Evolutionary conservation across 208 protist genomes (phyloP).

Genomic region (Acanthamoeba pearcei): DNA sequence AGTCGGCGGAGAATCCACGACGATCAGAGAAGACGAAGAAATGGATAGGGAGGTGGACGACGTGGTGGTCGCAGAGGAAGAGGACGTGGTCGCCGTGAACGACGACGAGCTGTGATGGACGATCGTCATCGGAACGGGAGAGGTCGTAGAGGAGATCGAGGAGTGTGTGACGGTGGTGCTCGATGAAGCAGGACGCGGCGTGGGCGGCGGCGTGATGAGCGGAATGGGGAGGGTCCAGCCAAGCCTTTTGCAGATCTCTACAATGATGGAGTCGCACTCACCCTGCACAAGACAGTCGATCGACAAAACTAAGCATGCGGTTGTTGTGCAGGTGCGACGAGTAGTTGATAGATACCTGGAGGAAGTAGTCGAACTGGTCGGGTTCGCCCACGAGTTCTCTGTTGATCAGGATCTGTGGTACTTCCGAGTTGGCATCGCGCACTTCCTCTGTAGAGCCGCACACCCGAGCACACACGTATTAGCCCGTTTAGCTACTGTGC

Average conservation of each 20-base stretch:
- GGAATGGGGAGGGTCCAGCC: not conserved
- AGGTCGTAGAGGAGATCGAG: not conserved
- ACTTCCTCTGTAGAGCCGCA: not conserved
- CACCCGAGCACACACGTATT: not conserved
- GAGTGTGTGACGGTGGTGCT: not conserved
- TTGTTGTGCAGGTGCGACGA: too few relatives aligned
- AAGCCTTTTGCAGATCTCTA: conserved; percentile 7
- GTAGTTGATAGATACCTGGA: not conserved
- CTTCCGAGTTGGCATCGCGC: not conserved
- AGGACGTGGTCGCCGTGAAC: too few relatives aligned
- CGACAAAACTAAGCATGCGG: too few relatives aligned
- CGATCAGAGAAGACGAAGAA: not conserved
- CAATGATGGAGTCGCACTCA: not conserved
- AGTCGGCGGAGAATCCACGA: not conserved
- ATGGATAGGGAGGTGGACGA: not conserved
- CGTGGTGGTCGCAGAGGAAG: too few relatives aligned
- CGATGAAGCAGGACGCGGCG: not conserved
- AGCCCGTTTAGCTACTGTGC: not conserved
- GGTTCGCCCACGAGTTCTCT: conserved; percentile 75
- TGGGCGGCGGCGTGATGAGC: not conserved
- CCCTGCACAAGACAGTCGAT: not conserved
- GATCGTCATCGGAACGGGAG: not conserved
- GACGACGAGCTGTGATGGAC: not conserved
- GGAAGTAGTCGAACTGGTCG: conserved; percentile 78
- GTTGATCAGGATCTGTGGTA: conserved; percentile 87